Evolutionary conservation across 177 flowering plant genomes (phyloP), one percentile per base, ranked within the genome.

Genomic region (Vitis hybrid): DNA sequence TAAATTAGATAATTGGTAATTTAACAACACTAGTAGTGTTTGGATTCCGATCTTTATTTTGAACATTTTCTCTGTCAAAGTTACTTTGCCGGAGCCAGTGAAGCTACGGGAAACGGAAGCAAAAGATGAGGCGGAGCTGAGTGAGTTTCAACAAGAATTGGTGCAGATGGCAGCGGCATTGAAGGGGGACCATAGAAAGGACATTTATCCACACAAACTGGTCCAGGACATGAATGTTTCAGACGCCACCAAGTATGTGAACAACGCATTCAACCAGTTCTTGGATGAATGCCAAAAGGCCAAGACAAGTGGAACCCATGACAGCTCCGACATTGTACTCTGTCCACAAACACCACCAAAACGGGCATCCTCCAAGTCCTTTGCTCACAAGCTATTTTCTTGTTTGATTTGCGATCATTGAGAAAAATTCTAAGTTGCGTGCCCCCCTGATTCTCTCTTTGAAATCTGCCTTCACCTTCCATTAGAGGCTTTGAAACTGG

Each of bases 61-160:
- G 7, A 39, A 39, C 45, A 39, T 39, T 39, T 26, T 39, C 45
- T 39, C 5, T 39, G 45, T 39, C 45, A 6, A 39, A 86, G 90
- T 67, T 19, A 78, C 77, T 10, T 71, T 87, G 58, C 61, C 76
- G 1, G 83, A 83, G 16, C 83, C 85, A 0, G 71, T 74, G 56
- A 80, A 59, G 67, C 45, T 73, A 66, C 62, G 90, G 0, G 82
- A 78, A 0, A 2, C 13, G 1, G 84, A 70, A 16, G 65, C 83
- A 1, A 62, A 69, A 8, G 83, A 83, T 59, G 76, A 76, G 0
- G 81, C 55, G 3, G 73, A 81, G 55, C 77, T 89, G 2, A 86
- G 84, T 50, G 90, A 89, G 13, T 89, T 90, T 55, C 96, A 90
- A 67, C 71, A 67, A 68, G 94, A 88, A 61, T 22, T 89, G 74